phyloP scores from a whole-genome alignment of 2,329 filamentous ascomycete genomes.

The Biscogniauxia mediterranea region DNA sequence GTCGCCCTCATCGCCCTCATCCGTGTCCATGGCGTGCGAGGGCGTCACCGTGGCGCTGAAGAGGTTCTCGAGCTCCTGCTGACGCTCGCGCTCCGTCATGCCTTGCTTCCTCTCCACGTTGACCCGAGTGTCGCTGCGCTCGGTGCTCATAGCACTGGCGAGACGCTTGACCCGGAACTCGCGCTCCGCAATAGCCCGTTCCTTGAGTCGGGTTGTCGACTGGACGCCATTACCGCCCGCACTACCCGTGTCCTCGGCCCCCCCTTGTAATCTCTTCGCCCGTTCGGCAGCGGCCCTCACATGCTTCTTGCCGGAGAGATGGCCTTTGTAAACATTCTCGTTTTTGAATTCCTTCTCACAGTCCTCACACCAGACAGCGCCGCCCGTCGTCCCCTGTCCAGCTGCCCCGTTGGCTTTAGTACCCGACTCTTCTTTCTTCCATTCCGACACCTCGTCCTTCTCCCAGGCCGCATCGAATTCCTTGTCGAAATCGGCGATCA shows the following conservation, averaged over 20 bases:
- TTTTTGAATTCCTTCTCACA: conserved; percentile 97
- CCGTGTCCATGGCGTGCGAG: conserved; percentile 45
- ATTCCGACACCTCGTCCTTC: conserved; percentile 74
- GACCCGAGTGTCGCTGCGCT: conserved; percentile 83
- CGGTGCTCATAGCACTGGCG: conserved; percentile 77
- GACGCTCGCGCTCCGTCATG: conserved; percentile 94
- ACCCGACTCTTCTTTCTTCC: conserved; percentile 58
- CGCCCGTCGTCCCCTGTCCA: conserved; percentile 40
- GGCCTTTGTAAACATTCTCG: conserved; percentile 87
- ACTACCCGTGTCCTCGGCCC: conserved; percentile 29
- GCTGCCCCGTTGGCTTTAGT: conserved; percentile 39
- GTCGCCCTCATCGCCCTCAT: conserved; percentile 69
- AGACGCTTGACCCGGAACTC: conserved; percentile 82
- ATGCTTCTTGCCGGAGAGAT: conserved; percentile 90
- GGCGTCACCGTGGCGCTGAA: conserved; percentile 59
- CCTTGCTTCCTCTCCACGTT: conserved; percentile 96
- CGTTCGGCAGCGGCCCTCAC: conserved; percentile 75
- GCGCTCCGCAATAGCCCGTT: conserved; percentile 84
- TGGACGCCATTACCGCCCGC: conserved; percentile 25
- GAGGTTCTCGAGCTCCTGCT: conserved; percentile 88
- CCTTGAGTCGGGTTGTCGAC: conserved; percentile 66
- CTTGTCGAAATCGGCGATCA: conserved; percentile 72
- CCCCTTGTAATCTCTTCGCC: conserved; percentile 45
- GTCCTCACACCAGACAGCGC: conserved; percentile 83
- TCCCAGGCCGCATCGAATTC: conserved; percentile 86